Conservation (phyloP, 805 yeast species). For the Candida ficus region DNA sequence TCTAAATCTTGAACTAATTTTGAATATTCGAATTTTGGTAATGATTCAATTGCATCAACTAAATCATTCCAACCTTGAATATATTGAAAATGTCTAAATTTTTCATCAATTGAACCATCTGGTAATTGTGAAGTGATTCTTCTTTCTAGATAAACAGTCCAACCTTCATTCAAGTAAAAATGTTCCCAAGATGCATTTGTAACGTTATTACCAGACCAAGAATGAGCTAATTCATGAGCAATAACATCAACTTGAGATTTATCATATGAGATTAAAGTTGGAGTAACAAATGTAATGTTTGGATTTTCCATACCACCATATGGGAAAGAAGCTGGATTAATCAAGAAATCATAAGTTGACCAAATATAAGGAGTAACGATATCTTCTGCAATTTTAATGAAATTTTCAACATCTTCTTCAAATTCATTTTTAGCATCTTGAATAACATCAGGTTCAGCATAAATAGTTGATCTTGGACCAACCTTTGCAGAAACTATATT, state of each 20-base stretch:
- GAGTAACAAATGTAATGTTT: slow-evolving; percentile 85
- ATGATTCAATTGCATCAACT: slow-evolving; percentile 57
- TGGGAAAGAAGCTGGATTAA: slow-evolving; percentile 73
- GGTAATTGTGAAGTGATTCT: slow-evolving; percentile 44
- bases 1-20: slow-evolving; percentile 69
- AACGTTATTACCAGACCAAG: slow-evolving; percentile 89
- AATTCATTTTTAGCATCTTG: slow-evolving; percentile 74
- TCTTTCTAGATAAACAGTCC: slow-evolving; percentile 91
- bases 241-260: slow-evolving; percentile 82
- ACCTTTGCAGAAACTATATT: slow-evolving; percentile 59
- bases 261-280: slow-evolving; percentile 81
- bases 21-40: slow-evolving; percentile 53
- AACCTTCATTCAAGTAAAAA: slow-evolving; percentile 93
- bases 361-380: slow-evolving; percentile 79
- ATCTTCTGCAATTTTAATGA: slow-evolving; percentile 71
- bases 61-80: slow-evolving; percentile 88
- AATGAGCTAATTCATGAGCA: slow-evolving; percentile 90
- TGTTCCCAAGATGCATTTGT: slow-evolving; percentile 92
- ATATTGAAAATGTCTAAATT: slow-evolving; percentile 72
- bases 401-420: slow-evolving; percentile 72
- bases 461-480: slow-evolving; percentile 85
- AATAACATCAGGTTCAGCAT: slow-evolving; percentile 67
- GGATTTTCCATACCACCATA: slow-evolving; percentile 97
- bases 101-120: slow-evolving; percentile 64
- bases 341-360: slow-evolving; percentile 74